Evolutionary conservation across 805 yeast genomes (phyloP).

Genomic region (Lachancea dasiensis): DNA sequence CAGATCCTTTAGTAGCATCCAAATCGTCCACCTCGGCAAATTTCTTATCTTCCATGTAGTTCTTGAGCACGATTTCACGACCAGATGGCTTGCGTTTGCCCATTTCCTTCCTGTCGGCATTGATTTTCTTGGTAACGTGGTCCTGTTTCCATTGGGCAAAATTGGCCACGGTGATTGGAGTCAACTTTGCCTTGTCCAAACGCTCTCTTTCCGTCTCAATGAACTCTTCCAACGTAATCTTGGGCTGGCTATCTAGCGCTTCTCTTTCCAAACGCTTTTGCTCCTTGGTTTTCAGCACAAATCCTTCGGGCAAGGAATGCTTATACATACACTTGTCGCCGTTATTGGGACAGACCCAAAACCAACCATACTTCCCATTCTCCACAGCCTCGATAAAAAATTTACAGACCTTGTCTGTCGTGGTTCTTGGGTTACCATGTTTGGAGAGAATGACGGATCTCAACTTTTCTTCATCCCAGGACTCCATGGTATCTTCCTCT

Average conservation of each 20-base stretch:
- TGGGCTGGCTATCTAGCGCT: slow-evolving; percentile 78
- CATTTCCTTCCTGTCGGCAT: slow-evolving; percentile 35
- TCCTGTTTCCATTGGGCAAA: slow-evolving; percentile 79
- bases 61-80: slow-evolving; percentile 58
- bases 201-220: slow-evolving; percentile 87
- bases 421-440: slow-evolving; percentile 90
- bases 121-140: slow-evolving; percentile 53
- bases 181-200: slow-evolving; percentile 62
- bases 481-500: slow-evolving; percentile 85
- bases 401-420: slow-evolving; percentile 94
- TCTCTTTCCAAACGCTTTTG: slow-evolving; percentile 83
- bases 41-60: slow-evolving; percentile 50
- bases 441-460: slow-evolving; percentile 80
- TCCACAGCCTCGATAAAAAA: slow-evolving; percentile 94
- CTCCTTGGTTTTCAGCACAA: slow-evolving; percentile 93
- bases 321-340: slow-evolving; percentile 90
- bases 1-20: slow-evolving; percentile 32
- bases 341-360: slow-evolving; percentile 95
- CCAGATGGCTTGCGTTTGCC: slow-evolving; percentile 55
- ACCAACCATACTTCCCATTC: slow-evolving; percentile 97
- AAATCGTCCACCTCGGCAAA: slow-evolving; percentile 44
- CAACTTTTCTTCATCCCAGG: slow-evolving; percentile 95
- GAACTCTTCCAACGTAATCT: slow-evolving; percentile 92
- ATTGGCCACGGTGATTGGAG: slow-evolving; percentile 80
- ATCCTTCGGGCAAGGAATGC: slow-evolving; percentile 96